Evolutionary conservation across 176 grass and related monocot species (phyloP).

Genomic region (Carex kokanica): DNA sequence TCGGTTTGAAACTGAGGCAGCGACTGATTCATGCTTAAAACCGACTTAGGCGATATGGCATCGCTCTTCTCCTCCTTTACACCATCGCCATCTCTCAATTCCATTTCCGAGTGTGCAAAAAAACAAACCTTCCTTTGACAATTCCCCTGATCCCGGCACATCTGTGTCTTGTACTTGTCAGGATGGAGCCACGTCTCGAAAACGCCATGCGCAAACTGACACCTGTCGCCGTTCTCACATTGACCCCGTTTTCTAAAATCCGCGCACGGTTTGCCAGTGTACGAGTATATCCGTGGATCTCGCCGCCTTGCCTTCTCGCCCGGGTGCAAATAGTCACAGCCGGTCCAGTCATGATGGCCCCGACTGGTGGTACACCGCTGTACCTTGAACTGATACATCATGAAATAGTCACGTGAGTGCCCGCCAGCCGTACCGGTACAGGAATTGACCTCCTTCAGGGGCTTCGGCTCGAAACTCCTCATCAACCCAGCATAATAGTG

Average conservation of each 20-base stretch:
- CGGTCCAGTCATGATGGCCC: conserved; percentile 20
- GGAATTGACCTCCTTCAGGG: background rate
- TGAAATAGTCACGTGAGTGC: background rate
- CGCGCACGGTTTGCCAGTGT: background rate
- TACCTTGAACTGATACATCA: conserved; percentile 24
- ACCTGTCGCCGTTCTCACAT: conserved; percentile 4
- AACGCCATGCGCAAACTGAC: conserved; percentile 23
- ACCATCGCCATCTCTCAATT: background rate
- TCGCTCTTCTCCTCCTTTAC: background rate
- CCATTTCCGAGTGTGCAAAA: background rate
- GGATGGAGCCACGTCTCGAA: conserved; percentile 27
- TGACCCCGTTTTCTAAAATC: conserved; percentile 21
- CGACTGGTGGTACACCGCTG: background rate
- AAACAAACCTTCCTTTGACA: conserved; percentile 23
- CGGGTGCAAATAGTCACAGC: background rate
- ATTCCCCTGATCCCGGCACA: background rate
- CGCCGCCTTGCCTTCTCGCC: conserved; percentile 14
- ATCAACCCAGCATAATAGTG: background rate
- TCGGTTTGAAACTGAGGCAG: background rate
- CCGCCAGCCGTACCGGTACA: no score
- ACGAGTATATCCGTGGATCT: background rate
- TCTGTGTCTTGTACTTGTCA: conserved; percentile 19
- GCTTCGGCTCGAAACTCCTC: background rate
- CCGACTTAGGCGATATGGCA: background rate
- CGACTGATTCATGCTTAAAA: background rate